These are phyloP conservation scores for Cryptococcus jaspeensis DNA, from an alignment of 1,284 basidiomycete species.

Conservation along the genomic window DNA sequence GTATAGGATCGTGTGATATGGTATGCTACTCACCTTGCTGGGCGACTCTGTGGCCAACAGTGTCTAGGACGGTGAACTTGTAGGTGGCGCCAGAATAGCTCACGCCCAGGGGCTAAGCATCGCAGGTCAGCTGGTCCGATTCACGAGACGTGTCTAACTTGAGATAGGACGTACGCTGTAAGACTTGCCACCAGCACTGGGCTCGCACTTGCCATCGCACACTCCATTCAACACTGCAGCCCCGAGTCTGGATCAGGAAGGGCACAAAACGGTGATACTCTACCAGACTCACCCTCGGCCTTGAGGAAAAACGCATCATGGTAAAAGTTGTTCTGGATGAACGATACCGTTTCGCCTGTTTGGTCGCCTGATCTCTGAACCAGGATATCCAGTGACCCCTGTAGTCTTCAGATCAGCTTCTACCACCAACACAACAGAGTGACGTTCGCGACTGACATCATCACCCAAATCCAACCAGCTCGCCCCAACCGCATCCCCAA, in stretches of 20 bases:
- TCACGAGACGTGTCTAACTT: too few relatives aligned
- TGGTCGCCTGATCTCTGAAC: slow-evolving; percentile 76
- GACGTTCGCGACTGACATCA: slow-evolving; percentile 64
- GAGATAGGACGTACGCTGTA: slow-evolving; percentile 64
- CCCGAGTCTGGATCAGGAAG: slow-evolving; percentile 7
- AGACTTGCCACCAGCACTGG: slow-evolving; percentile 59
- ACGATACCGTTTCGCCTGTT: slow-evolving; percentile 58
- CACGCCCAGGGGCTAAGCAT: slow-evolving; percentile 77
- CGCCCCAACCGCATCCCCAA: slow-evolving; percentile 76
- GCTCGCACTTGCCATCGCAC: slow-evolving; percentile 75
- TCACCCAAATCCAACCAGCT: slow-evolving; percentile 93
- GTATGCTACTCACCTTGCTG: slow-evolving; percentile 67
- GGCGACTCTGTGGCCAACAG: slow-evolving; percentile 82
- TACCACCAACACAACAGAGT: too few relatives aligned
- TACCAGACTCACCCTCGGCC: slow-evolving; percentile 67
- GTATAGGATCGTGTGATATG: too few relatives aligned
- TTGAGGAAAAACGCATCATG: slow-evolving; percentile 99
- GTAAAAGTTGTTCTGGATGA: slow-evolving; percentile 97
- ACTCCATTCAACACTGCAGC: slow-evolving; percentile 82
- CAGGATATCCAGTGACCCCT: slow-evolving; percentile 92
- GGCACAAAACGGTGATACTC: background rate
- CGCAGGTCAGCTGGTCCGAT: background rate
- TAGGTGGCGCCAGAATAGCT: slow-evolving; percentile 93
- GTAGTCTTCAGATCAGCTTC: slow-evolving; percentile 4
- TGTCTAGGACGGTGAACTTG: slow-evolving; percentile 96